A percentile compares a stretch with the other conserved stretches of the same genome.
These are phyloP conservation scores for Piper betle DNA, from an alignment of 164 flowering plant genomes.

Conservation along the genomic window DNA sequence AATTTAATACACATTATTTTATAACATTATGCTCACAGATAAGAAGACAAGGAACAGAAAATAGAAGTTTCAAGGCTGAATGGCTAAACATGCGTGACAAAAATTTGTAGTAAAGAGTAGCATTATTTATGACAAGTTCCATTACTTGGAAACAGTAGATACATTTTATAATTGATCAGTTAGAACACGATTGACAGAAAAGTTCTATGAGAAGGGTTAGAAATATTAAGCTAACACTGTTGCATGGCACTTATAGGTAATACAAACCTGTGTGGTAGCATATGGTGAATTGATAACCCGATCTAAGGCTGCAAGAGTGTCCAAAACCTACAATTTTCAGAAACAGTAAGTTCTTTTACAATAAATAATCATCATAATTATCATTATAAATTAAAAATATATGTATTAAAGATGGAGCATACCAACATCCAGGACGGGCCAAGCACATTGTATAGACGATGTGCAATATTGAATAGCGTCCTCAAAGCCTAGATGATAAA, in stretches of 20 bases:
- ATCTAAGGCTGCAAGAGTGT: slow-evolving; percentile 86
- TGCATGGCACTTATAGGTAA: not conserved
- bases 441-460: slow-evolving; percentile 77
- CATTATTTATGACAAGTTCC: too few species aligned
- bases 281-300: slow-evolving; percentile 95
- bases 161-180: too few species aligned
- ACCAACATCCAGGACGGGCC: slow-evolving; percentile 99
- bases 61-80: too few species aligned
- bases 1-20: too few species aligned
- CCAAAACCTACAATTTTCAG: slow-evolving; percentile 57
- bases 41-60: too few species aligned
- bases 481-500: slow-evolving; percentile 58
- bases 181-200: too few species aligned
- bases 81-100: too few species aligned
- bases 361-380: not conserved
- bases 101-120: too few species aligned
- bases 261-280: slow-evolving; percentile 80
- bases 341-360: not conserved
- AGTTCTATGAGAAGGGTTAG: too few species aligned
- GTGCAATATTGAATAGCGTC: slow-evolving; percentile 95
- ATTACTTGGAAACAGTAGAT: too few species aligned
- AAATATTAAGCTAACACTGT: not conserved
- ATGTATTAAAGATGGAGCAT: slow-evolving; percentile 12
- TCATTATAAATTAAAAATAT: not conserved
- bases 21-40: too few species aligned